Evolutionary conservation across 768 basidiomycete genomes (phyloP).

Genomic region (Russula olivacea): DNA sequence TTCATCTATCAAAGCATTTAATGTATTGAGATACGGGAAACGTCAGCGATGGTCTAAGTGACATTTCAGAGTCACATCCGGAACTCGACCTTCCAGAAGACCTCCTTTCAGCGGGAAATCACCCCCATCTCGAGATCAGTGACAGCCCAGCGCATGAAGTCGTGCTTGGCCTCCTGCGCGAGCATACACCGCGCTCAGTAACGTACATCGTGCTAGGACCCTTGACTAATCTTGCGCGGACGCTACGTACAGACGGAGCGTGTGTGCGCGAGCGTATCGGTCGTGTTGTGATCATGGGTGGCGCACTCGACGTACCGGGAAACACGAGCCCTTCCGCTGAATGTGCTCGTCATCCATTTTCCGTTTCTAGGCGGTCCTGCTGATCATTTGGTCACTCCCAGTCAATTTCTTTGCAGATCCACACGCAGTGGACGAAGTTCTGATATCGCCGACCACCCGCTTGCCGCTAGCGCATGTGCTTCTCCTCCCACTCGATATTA

Average conservation of each 20-base stretch:
- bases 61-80: slow-evolving; percentile 56
- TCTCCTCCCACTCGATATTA: slow-evolving; percentile 75
- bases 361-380: not conserved
- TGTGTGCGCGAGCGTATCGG: slow-evolving; percentile 56
- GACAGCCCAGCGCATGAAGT: slow-evolving; percentile 48
- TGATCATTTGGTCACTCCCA: slow-evolving; percentile 29
- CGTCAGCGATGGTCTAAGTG: slow-evolving; percentile 61
- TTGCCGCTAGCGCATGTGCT: slow-evolving; percentile 63
- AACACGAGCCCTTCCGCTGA: slow-evolving; percentile 80
- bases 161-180: slow-evolving; percentile 48
- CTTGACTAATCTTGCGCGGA: slow-evolving; percentile 70
- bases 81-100: slow-evolving; percentile 43
- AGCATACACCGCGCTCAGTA: slow-evolving; percentile 46
- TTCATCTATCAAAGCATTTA: not conserved
- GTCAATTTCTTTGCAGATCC: slow-evolving; percentile 89
- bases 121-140: slow-evolving; percentile 45
- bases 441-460: slow-evolving; percentile 41
- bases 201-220: slow-evolving; percentile 74
- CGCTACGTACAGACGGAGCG: slow-evolving; percentile 50
- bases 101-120: slow-evolving; percentile 26
- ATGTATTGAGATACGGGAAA: slow-evolving; percentile 7
- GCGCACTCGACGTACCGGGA: slow-evolving; percentile 85
- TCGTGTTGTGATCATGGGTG: slow-evolving; percentile 88
- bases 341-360: slow-evolving; percentile 45
- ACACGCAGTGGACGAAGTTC: slow-evolving; percentile 67